A percentile compares a stretch with the other conserved stretches of the same genome.
Conservation (phyloP, 352 stramenopile species). For the Phytophthora kernoviae region DNA sequence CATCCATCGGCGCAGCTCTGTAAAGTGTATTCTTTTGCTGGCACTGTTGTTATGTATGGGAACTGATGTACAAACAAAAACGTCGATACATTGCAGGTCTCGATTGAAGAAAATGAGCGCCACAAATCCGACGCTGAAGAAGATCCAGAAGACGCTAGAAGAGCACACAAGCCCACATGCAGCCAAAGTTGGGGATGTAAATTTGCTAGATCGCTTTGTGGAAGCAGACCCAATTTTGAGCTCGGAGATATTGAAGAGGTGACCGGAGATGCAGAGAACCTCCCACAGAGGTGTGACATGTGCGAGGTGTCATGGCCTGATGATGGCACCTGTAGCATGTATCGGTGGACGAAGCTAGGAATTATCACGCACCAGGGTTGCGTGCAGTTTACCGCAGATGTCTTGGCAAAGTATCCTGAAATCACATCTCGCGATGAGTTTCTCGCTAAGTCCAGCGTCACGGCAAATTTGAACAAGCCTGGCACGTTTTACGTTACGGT, state of each 20-base stretch:
- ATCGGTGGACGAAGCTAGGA: slow-evolving; percentile 46
- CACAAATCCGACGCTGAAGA: slow-evolving; percentile 67
- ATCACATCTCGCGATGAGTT: slow-evolving; percentile 64
- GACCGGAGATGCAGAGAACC: slow-evolving; percentile 12
- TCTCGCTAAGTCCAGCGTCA: slow-evolving; percentile 46
- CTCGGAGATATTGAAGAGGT: slow-evolving; percentile 62
- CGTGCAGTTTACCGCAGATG: slow-evolving; percentile 74
- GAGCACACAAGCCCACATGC: slow-evolving; percentile 49
- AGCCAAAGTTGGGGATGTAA: slow-evolving; percentile 35
- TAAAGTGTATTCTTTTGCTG: slow-evolving; percentile 23
- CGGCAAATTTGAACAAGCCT: slow-evolving; percentile 61
- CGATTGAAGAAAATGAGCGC: slow-evolving; percentile 72
- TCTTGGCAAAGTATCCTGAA: slow-evolving; percentile 60
- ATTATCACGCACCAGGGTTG: slow-evolving; percentile 78
- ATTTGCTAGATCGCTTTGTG: slow-evolving; percentile 59
- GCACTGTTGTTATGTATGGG: background rate
- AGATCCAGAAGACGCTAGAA: slow-evolving; percentile 78
- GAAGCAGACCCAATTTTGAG: slow-evolving; percentile 77
- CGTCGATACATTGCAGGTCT: slow-evolving; percentile 31
- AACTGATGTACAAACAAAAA: no score
- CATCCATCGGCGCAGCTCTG: slow-evolving; percentile 61
- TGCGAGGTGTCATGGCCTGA: slow-evolving; percentile 87
- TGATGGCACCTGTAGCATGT: slow-evolving; percentile 60
- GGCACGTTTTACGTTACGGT: slow-evolving; percentile 81
- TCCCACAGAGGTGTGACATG: slow-evolving; percentile 65